These are phyloP conservation scores for Cornus controversa DNA, from an alignment of 148 eudicot species.

Conservation along the genomic window DNA sequence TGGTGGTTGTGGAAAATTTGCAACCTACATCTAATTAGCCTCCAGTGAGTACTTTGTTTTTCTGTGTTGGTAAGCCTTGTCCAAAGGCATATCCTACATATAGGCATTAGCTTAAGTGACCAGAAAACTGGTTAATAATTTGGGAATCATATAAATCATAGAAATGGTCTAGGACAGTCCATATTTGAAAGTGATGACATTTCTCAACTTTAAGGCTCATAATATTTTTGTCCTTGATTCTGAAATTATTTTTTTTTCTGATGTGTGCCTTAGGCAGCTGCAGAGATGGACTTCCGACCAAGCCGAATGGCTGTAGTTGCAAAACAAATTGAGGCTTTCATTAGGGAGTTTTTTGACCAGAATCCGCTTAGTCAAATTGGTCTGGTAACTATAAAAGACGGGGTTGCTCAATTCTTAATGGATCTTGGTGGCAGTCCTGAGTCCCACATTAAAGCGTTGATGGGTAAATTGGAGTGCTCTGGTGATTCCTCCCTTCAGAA, in stretches of 20 bases:
- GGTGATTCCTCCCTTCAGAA: conserved; percentile 95
- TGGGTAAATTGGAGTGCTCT: conserved; percentile 85
- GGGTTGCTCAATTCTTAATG: conserved; percentile 76
- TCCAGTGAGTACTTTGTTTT: background rate
- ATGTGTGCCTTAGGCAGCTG: conserved; percentile 76
- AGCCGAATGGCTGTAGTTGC: conserved; percentile 86
- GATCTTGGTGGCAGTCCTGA: conserved; percentile 99
- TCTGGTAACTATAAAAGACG: conserved; percentile 72
- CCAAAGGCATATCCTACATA: background rate
- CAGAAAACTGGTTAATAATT: background rate
- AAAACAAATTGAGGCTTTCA: conserved; percentile 77
- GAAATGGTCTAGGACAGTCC: background rate
- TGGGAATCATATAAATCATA: background rate
- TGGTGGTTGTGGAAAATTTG: background rate
- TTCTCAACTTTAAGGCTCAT: background rate
- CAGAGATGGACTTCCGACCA: conserved; percentile 85
- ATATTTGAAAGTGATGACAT: no score
- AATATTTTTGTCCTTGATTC: conserved; percentile 2
- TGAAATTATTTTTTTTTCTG: background rate
- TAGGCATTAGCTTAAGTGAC: background rate
- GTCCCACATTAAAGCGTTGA: conserved; percentile 84
- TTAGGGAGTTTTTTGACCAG: conserved; percentile 95
- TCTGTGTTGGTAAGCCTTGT: background rate
- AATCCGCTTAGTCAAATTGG: conserved; percentile 95
- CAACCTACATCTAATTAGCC: background rate